A percentile compares a stretch with the other conserved stretches of the same genome.
Evolutionary conservation across 352 stramenopile species (phyloP).

Genomic region (Pythium utonaiense): DNA sequence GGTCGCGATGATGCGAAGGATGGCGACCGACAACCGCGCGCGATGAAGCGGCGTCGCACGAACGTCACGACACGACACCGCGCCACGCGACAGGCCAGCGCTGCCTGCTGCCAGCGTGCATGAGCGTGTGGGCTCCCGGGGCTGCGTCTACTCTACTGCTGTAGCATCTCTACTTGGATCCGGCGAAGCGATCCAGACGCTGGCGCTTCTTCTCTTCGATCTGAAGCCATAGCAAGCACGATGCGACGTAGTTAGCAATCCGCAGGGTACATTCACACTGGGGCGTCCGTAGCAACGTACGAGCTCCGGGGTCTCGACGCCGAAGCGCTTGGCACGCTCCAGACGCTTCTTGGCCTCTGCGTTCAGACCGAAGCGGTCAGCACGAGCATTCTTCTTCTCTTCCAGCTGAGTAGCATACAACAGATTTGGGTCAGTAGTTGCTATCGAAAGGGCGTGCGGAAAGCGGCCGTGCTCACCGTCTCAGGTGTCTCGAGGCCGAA

Average conservation of each 20-base stretch:
- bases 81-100: neutral
- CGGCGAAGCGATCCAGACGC: constrained; percentile 62
- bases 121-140: neutral
- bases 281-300: constrained; percentile 24
- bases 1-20: neutral
- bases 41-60: neutral
- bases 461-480: constrained; percentile 62
- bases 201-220: constrained; percentile 76
- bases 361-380: constrained; percentile 81
- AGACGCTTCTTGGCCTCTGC: constrained; percentile 75
- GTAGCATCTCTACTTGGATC: constrained; percentile 20
- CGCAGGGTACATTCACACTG: neutral
- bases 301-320: constrained; percentile 74
- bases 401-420: constrained; percentile 43
- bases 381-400: constrained; percentile 77
- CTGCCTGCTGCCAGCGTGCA: neutral
- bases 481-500: constrained; percentile 79
- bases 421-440: neutral
- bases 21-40: neutral
- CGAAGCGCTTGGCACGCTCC: constrained; percentile 82
- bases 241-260: neutral
- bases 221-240: constrained; percentile 20
- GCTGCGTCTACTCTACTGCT: neutral
- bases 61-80: neutral
- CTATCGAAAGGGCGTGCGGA: too few relatives aligned